Evolutionary conservation across 441 rosid species (phyloP).

Genomic region (Daphne laureola): DNA sequence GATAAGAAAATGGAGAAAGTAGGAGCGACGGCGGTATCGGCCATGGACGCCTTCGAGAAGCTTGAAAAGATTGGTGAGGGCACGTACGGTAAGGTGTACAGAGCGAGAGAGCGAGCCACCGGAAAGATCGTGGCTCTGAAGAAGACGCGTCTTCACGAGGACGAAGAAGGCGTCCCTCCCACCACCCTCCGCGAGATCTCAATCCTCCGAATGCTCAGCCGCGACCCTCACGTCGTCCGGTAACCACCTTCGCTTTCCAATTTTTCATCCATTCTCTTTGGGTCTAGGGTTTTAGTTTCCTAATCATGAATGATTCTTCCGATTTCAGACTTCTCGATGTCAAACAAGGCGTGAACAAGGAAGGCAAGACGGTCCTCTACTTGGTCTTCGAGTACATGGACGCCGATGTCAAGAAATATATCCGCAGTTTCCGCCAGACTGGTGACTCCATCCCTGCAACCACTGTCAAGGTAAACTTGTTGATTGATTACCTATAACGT

Average conservation of each 20-base stretch:
- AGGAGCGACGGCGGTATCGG: slow-evolving; percentile 30
- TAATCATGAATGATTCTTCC: neutral
- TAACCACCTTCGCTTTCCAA: slow-evolving; percentile 4
- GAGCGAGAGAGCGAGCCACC: slow-evolving; percentile 90
- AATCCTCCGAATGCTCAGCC: slow-evolving; percentile 95
- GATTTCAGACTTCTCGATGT: slow-evolving; percentile 72
- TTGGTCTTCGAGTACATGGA: slow-evolving; percentile 96
- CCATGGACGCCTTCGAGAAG: slow-evolving; percentile 91
- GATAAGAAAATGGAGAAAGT: slow-evolving; percentile 36
- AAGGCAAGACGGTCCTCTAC: slow-evolving; percentile 88
- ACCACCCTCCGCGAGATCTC: slow-evolving; percentile 99
- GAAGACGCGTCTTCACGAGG: slow-evolving; percentile 98
- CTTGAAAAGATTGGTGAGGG: slow-evolving; percentile 99
- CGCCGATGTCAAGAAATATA: slow-evolving; percentile 85
- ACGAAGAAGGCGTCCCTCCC: slow-evolving; percentile 98
- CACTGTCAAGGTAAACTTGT: slow-evolving; percentile 43
- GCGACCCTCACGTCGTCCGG: slow-evolving; percentile 94
- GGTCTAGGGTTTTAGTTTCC: neutral
- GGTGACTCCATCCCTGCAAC: slow-evolving; percentile 44
- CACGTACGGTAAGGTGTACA: slow-evolving; percentile 90
- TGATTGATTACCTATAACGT: neutral
- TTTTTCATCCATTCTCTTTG: neutral
- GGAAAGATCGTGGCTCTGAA: slow-evolving; percentile 88
- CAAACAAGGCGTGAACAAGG: slow-evolving; percentile 80
- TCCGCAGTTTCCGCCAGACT: slow-evolving; percentile 62